Base-by-base conservation (phyloP, 2,329 filamentous ascomycete species). In the Colletotrichum kahawae region DNA sequence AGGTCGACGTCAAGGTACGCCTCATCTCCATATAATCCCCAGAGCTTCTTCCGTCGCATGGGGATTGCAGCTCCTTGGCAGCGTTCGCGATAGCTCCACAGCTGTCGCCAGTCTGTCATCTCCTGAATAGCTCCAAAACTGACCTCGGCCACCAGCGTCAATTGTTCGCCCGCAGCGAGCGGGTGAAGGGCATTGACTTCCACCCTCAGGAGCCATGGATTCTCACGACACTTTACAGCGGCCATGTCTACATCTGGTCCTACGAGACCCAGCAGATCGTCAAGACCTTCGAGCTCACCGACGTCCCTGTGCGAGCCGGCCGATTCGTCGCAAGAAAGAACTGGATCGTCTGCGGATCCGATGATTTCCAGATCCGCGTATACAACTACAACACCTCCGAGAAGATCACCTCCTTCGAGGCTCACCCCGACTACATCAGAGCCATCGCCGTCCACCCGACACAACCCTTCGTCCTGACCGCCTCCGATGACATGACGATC, bases 341-440 rank as follows among this genome's bases (percentile, higher is more conserved):
- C 87, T 99, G 97, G 97, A 97, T 98, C 80, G 95, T 98, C 70
- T 97, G 95, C 87, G 97, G 97, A 82, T 96, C 94, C 79, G 95
- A 98, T 87, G 95, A 98, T 87, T 97, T 87, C 88, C 89, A 70
- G 68, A 68, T 92, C 69, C 94, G 96, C 80, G 95, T 98, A 78
- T 98, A 98, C 91, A 98, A 99, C 88, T 99, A 98, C 91, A 98
- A 99, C 88, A 99, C 97, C 69, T 98, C 95, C 76, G 97, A 99
- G 87, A 98, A 98, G 91, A 97, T 98, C 82, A 96, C 95, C 69
- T 95, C 95, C 18, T 98, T 98, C 85, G 96, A 98, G 87, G 96
- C 96, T 67, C 97, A 99, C 84, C 97, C 97, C 76, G 97, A 99
- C 86, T 99, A 99, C 83, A 98, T 99, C 83, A 95, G 97, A 81